These are phyloP conservation scores for Pezicula carpinea DNA, from an alignment of 2,329 filamentous ascomycete genomes.

Conservation along the genomic window DNA sequence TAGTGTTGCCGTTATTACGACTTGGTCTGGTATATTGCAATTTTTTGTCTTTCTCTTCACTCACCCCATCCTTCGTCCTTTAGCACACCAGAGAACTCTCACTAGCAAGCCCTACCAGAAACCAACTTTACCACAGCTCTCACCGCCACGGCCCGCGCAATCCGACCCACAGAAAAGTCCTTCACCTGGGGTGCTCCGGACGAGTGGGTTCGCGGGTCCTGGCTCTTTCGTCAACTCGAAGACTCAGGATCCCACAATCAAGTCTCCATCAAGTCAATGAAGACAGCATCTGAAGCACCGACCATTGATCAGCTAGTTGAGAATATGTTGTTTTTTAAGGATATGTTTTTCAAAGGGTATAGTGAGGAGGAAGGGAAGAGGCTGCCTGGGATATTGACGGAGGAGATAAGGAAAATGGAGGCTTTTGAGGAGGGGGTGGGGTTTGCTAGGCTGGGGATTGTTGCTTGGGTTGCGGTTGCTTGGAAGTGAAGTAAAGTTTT, in stretches of 20 bases:
- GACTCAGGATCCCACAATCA: constrained; percentile 11
- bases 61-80: not conserved
- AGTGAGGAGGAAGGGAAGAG: constrained; percentile 11
- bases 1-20: constrained; percentile 49
- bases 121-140: constrained; percentile 10
- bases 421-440: constrained; percentile 5
- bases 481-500: constrained; percentile 3
- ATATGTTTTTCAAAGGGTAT: constrained; percentile 14
- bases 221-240: constrained; percentile 8
- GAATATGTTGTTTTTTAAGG: constrained; percentile 14
- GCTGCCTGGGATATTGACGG: constrained; percentile 4
- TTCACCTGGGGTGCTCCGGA: constrained; percentile 3
- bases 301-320: constrained; percentile 11
- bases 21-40: constrained; percentile 9
- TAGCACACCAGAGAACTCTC: too few species aligned
- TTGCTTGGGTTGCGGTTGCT: constrained; percentile 9
- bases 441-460: constrained; percentile 7
- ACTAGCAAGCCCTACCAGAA: constrained; percentile 5
- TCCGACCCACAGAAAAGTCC: constrained; percentile 9
- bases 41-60: not conserved
- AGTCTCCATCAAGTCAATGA: constrained; percentile 7
- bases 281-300: constrained; percentile 3
- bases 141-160: not conserved
- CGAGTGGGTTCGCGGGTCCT: constrained; percentile 6
- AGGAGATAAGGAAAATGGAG: constrained; percentile 11